A percentile compares a stretch with the other conserved stretches of the same genome.
Evolutionary conservation across 2,329 filamentous ascomycete genomes (phyloP).

Genomic region (Lasiodiplodia sp.): DNA sequence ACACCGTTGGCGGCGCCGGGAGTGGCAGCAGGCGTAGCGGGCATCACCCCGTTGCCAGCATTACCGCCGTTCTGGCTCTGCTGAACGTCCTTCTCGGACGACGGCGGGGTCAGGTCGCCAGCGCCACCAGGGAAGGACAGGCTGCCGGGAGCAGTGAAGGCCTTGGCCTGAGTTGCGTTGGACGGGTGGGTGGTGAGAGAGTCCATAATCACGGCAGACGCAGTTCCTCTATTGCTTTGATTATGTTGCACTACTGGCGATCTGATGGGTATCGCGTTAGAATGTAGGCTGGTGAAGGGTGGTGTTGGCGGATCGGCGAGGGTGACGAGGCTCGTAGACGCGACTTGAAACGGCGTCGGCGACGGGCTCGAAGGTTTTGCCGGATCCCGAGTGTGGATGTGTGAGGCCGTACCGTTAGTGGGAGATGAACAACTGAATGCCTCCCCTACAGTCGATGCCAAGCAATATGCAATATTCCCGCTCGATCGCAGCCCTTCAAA

Average conservation of each 20-base stretch:
- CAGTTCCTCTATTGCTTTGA: constrained; percentile 5
- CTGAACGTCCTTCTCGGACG: constrained; percentile 71
- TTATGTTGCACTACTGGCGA: constrained; percentile 11
- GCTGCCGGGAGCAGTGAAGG: constrained; percentile 87
- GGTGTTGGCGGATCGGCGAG: constrained; percentile 15
- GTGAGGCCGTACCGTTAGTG: constrained; percentile 63
- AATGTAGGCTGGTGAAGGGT: constrained; percentile 3
- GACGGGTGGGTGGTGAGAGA: constrained; percentile 89
- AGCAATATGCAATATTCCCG: constrained; percentile 32
- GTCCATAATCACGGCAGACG: constrained; percentile 70
- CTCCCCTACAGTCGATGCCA: constrained; percentile 74
- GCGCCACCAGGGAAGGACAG: constrained; percentile 87
- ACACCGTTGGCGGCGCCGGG: constrained; percentile 82
- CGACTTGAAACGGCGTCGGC: constrained; percentile 15
- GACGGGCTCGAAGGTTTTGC: constrained; percentile 22
- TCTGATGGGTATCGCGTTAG: constrained; percentile 22
- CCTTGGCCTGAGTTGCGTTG: constrained; percentile 91
- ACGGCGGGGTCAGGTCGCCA: constrained; percentile 78
- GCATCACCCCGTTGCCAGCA: constrained; percentile 71
- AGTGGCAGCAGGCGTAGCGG: constrained; percentile 89
- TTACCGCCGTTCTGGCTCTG: constrained; percentile 59
- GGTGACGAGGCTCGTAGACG: constrained; percentile 6
- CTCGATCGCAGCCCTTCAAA: constrained; percentile 34
- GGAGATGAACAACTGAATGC: constrained; percentile 99
- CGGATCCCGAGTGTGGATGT: constrained; percentile 30